A percentile compares a stretch with the other conserved stretches of the same genome.
phyloP scores from a whole-genome alignment of 108 stramenopile species.

The Nitzschia inconspicua region DNA sequence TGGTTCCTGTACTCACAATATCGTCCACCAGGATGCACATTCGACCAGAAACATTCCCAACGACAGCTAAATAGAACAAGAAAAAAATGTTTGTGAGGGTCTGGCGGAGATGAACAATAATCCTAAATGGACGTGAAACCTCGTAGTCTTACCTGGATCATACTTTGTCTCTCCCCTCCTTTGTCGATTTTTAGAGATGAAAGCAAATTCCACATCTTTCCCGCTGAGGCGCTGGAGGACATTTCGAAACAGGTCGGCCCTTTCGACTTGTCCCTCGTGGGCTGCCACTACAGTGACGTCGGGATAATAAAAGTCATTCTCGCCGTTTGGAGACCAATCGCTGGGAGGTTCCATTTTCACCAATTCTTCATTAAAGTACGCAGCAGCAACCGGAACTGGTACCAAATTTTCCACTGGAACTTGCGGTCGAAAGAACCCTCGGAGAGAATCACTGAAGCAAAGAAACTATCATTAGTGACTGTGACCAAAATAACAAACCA shows the following conservation, averaged over 20 bases:
- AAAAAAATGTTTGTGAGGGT: too few species aligned
- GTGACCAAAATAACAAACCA: too few species aligned
- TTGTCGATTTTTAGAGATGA: conserved; percentile 61
- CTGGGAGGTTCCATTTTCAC: conserved; percentile 7
- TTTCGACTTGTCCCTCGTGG: conserved; percentile 81
- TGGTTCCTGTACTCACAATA: conserved; percentile 82
- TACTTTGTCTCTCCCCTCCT: conserved; percentile 34
- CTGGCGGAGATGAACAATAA: too few species aligned
- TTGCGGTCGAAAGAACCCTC: conserved; percentile 70
- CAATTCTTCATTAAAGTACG: conserved; percentile 87
- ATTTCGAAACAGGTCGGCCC: conserved; percentile 74
- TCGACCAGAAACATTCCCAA: conserved; percentile 74
- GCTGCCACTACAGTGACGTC: conserved; percentile 79
- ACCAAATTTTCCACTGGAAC: conserved; percentile 81
- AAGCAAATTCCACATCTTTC: conserved; percentile 68
- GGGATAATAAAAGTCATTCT: conserved; percentile 23
- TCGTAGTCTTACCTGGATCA: too few species aligned
- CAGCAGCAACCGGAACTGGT: conserved; percentile 86
- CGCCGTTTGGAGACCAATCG: conserved; percentile 22
- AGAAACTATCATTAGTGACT: too few species aligned
- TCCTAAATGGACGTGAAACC: too few species aligned
- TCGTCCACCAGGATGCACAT: conserved; percentile 89
- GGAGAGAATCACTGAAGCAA: conserved; percentile 45
- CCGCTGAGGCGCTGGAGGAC: conserved; percentile 77
- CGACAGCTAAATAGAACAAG: too few species aligned